phyloP scores from a whole-genome alignment of 345 rosid genomes.

The Bruguiera gymnorhiza region DNA sequence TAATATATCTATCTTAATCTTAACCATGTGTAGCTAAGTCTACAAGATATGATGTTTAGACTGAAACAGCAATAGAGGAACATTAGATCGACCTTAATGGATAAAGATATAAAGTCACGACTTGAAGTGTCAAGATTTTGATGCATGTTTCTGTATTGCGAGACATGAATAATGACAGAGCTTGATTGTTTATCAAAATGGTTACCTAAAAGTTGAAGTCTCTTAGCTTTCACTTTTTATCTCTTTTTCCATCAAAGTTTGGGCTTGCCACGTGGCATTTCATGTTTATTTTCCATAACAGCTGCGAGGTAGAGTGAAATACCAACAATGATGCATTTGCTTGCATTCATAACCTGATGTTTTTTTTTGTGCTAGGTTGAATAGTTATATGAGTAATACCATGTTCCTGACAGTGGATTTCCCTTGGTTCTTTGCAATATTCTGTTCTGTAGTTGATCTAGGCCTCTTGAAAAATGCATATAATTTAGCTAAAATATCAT shows the following conservation, averaged over 20 bases:
- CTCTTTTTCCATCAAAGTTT: not conserved
- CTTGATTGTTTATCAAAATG: not conserved
- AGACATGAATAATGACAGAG: not conserved
- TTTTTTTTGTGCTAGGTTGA: not conserved
- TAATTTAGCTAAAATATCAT: not conserved
- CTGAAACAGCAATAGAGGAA: not conserved
- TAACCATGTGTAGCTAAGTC: not conserved
- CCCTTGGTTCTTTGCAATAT: not conserved
- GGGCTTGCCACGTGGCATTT: no score
- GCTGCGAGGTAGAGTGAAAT: no score
- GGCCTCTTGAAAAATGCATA: not conserved
- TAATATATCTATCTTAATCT: conserved; percentile 8
- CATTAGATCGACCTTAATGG: not conserved
- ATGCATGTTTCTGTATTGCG: not conserved
- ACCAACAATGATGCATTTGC: no score
- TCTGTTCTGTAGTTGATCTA: not conserved
- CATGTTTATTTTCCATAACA: no score
- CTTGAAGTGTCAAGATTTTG: no score
- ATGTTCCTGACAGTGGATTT: conserved; percentile 1
- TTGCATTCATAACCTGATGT: not conserved
- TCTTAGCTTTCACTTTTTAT: not conserved
- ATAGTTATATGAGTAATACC: no score
- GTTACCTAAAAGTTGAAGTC: not conserved
- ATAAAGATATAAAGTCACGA: no score
- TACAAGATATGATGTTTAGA: not conserved